Evolutionary conservation across 2,329 filamentous ascomycete genomes (phyloP).

Genomic region (Lizonia empirigonia): DNA sequence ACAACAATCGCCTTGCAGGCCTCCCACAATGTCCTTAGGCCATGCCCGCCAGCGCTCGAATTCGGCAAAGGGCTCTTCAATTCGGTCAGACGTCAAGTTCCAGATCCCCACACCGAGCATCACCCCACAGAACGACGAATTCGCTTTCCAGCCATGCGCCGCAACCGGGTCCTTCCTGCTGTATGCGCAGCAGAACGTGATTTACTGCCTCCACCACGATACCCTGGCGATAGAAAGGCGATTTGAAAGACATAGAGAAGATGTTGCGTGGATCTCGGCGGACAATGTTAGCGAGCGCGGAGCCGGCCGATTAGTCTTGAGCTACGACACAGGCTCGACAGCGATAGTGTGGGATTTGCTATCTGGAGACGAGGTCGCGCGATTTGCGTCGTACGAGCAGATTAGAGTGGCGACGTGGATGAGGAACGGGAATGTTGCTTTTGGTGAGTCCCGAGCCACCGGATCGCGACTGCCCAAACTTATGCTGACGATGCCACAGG

Average conservation of each 20-base stretch:
- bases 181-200: conserved; percentile 79
- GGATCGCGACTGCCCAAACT: conserved; percentile 12
- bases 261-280: conserved; percentile 82
- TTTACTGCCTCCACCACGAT: conserved; percentile 91
- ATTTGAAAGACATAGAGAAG: conserved; percentile 82
- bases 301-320: conserved; percentile 83
- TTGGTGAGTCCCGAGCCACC: conserved; percentile 69
- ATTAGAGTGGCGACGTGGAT: conserved; percentile 90
- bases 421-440: conserved; percentile 94
- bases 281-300: conserved; percentile 91
- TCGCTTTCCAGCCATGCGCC: conserved; percentile 81
- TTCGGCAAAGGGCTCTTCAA: conserved; percentile 44
- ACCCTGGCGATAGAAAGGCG: conserved; percentile 85
- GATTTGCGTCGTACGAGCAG: conserved; percentile 91
- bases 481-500: conserved; percentile 59
- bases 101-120: conserved; percentile 52
- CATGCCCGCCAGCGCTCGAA: conserved; percentile 50
- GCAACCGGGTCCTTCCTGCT: conserved; percentile 91
- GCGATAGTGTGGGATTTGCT: conserved; percentile 97
- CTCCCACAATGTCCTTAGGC: conserved; percentile 53
- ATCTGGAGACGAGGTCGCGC: conserved; percentile 85
- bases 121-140: conserved; percentile 54
- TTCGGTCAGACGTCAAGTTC: conserved; percentile 41
- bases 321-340: conserved; percentile 88
- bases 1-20: conserved; percentile 36